phyloP scores from a whole-genome alignment of 179 eudicot genomes.

The Beta corolliflora region DNA sequence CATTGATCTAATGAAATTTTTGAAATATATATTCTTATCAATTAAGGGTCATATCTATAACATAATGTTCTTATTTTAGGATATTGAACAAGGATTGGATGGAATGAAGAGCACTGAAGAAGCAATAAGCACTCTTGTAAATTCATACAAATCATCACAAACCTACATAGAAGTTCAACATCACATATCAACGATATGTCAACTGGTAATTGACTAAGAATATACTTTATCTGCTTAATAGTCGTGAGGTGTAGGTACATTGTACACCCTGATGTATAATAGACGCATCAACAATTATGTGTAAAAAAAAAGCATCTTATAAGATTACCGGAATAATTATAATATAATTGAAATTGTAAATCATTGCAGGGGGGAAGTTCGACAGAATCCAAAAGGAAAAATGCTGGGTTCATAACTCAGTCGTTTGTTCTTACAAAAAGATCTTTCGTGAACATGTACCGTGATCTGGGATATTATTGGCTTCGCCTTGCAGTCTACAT shows the following conservation, averaged over 20 bases:
- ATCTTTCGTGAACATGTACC: slow-evolving; percentile 76
- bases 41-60: neutral
- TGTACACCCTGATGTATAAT: too few species aligned
- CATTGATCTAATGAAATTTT: neutral
- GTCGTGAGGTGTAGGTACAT: too few species aligned
- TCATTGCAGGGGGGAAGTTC: slow-evolving; percentile 39
- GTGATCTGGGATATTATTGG: slow-evolving; percentile 88
- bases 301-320: too few species aligned
- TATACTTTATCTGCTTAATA: too few species aligned
- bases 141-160: slow-evolving; percentile 51
- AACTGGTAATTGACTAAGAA: slow-evolving; percentile 35
- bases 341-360: too few species aligned
- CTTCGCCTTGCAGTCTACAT: slow-evolving; percentile 60
- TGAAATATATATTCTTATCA: neutral
- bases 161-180: slow-evolving; percentile 36
- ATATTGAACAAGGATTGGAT: slow-evolving; percentile 46
- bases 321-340: too few species aligned
- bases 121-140: slow-evolving; percentile 48
- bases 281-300: too few species aligned
- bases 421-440: slow-evolving; percentile 60
- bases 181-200: slow-evolving; percentile 36
- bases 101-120: slow-evolving; percentile 45
- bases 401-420: slow-evolving; percentile 52
- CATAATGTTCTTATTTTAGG: slow-evolving; percentile 33
- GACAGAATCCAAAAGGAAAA: slow-evolving; percentile 38